These are phyloP conservation scores for Globisporangium barbulae DNA, from an alignment of 352 stramenopile species.

Conservation along the genomic window DNA sequence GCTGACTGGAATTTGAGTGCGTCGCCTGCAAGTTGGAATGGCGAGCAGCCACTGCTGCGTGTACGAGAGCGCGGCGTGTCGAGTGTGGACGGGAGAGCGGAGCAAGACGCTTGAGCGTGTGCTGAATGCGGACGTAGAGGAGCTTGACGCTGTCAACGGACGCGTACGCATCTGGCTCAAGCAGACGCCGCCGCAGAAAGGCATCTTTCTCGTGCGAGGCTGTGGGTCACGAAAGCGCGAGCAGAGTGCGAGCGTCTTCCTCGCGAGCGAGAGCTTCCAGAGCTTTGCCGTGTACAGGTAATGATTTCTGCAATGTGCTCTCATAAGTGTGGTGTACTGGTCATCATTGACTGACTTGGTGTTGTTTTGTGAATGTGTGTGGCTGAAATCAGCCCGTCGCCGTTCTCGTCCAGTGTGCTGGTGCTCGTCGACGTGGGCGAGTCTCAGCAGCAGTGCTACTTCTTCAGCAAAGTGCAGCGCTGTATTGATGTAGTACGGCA, in stretches of 20 bases:
- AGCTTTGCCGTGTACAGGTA: constrained; percentile 46
- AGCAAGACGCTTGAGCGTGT: constrained; percentile 26
- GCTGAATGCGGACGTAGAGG: constrained; percentile 24
- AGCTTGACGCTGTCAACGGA: constrained; percentile 22
- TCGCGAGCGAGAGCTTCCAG: constrained; percentile 26
- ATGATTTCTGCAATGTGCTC: not conserved
- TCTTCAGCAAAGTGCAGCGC: constrained; percentile 33
- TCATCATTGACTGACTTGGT: not conserved
- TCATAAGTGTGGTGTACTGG: not conserved
- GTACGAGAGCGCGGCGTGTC: constrained; percentile 34
- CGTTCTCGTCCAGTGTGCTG: constrained; percentile 48
- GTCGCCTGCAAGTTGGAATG: not conserved
- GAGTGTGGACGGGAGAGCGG: constrained; percentile 39
- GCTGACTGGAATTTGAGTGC: not conserved
- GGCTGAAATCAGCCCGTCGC: constrained; percentile 34
- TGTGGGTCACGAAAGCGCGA: not conserved
- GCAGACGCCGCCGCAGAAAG: not conserved
- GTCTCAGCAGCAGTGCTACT: constrained; percentile 46
- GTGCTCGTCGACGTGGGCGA: constrained; percentile 41
- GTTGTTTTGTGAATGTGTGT: not conserved
- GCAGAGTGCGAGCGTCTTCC: constrained; percentile 20
- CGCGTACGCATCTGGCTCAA: constrained; percentile 8
- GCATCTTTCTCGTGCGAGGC: constrained; percentile 8
- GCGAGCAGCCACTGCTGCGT: constrained; percentile 3
- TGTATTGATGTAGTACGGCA: not conserved